Conservation (phyloP, 2,329 filamentous ascomycete genomes). For the Aureobasidium leucospermi region DNA sequence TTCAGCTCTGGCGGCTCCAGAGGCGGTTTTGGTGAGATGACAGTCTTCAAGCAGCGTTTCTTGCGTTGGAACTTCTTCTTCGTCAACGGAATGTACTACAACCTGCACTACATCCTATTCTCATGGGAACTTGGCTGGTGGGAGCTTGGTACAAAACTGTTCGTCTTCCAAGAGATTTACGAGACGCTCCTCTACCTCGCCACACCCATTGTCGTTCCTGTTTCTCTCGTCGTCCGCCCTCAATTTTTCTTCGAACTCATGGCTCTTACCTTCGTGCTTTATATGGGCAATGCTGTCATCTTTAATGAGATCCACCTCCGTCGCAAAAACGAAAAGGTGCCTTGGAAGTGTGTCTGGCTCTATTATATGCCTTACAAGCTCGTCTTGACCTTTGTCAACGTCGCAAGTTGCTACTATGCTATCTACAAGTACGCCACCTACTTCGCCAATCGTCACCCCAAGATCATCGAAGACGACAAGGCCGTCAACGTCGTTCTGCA, state of each 20-base stretch:
- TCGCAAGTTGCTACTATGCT: constrained; percentile 25
- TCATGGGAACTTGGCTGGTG: constrained; percentile 44
- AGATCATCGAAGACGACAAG: constrained; percentile 42
- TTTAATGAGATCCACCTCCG: constrained; percentile 46
- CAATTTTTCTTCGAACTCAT: constrained; percentile 34
- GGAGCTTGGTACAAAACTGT: constrained; percentile 42
- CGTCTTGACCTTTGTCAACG: constrained; percentile 39
- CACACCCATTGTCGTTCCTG: constrained; percentile 39
- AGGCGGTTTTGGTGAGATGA: constrained; percentile 48
- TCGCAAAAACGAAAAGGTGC: constrained; percentile 37
- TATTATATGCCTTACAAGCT: constrained; percentile 43
- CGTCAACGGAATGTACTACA: constrained; percentile 42
- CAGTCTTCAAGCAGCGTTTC: constrained; percentile 45
- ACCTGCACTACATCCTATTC: constrained; percentile 40
- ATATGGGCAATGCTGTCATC: constrained; percentile 37
- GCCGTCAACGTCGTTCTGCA: constrained; percentile 22
- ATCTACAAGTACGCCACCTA: constrained; percentile 37
- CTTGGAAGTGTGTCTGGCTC: constrained; percentile 30
- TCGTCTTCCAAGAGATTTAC: constrained; percentile 34
- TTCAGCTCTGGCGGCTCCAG: constrained; percentile 33
- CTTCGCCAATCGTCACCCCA: constrained; percentile 41
- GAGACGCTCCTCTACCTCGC: constrained; percentile 41
- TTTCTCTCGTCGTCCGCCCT: constrained; percentile 37
- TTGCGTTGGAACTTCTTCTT: constrained; percentile 49
- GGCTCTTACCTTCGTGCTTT: constrained; percentile 33